phyloP scores from a whole-genome alignment of 1,284 basidiomycete species.

The Cryptococcus floricola region DNA sequence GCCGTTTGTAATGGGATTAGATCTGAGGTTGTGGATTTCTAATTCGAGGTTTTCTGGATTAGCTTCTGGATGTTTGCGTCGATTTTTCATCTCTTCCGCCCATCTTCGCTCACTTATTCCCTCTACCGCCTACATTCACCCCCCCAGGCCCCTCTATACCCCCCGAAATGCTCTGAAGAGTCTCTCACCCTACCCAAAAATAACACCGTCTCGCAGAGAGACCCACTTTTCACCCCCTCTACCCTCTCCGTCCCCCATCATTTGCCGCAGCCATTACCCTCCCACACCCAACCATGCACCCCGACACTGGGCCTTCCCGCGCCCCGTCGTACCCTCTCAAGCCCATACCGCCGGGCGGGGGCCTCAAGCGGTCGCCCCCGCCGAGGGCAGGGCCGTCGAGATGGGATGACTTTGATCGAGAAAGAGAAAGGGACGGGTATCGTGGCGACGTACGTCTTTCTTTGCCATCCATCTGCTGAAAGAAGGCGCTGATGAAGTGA shows the following conservation, averaged over 20 bases:
- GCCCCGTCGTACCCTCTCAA: slow-evolving; percentile 4
- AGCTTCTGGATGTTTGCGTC: not conserved
- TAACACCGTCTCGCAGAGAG: too few relatives aligned
- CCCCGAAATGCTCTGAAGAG: not conserved
- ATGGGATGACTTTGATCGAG: slow-evolving; percentile 4
- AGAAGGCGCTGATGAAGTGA: too few relatives aligned
- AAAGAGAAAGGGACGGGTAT: slow-evolving; percentile 7
- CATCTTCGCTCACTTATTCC: not conserved
- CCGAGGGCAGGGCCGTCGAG: slow-evolving; percentile 1
- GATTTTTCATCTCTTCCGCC: not conserved
- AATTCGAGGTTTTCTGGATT: not conserved
- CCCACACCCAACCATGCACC: slow-evolving; percentile 16
- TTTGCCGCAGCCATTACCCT: not conserved
- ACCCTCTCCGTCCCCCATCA: not conserved
- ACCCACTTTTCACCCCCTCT: not conserved
- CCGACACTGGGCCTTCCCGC: slow-evolving; percentile 23
- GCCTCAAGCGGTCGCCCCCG: not conserved
- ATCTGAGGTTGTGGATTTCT: not conserved
- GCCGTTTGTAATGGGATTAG: not conserved
- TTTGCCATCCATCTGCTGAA: not conserved
- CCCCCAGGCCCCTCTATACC: not conserved
- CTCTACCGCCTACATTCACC: not conserved
- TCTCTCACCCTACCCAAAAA: not conserved
- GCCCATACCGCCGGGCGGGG: not conserved
- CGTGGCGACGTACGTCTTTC: slow-evolving; percentile 9